Evolutionary conservation across 2,329 filamentous ascomycete genomes (phyloP).

Genomic region (Verticillium nubilum): DNA sequence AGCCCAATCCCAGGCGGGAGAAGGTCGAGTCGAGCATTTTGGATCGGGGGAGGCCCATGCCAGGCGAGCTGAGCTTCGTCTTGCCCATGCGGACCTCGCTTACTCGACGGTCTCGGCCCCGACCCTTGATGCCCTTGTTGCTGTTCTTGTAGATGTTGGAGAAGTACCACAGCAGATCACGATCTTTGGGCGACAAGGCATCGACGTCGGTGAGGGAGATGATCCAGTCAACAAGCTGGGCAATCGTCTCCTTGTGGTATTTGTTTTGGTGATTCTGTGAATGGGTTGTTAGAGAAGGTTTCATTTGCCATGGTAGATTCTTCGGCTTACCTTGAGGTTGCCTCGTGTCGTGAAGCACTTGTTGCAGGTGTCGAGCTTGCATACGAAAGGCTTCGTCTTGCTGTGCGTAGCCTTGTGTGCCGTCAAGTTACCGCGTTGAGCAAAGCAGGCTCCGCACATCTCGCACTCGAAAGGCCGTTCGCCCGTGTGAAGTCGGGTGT

Average conservation of each 20-base stretch:
- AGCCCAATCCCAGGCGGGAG: neutral
- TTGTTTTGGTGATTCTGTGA: constrained; percentile 83
- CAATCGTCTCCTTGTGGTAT: constrained; percentile 74
- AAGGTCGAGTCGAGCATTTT: neutral
- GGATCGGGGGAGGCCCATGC: neutral
- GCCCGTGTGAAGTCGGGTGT: constrained; percentile 81
- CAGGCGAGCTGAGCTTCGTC: constrained; percentile 1
- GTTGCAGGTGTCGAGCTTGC: constrained; percentile 74
- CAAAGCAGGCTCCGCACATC: constrained; percentile 75
- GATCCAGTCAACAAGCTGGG: constrained; percentile 66
- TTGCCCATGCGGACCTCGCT: constrained; percentile 17
- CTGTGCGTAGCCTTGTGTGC: constrained; percentile 80
- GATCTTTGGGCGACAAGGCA: constrained; percentile 61
- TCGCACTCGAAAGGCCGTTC: constrained; percentile 80
- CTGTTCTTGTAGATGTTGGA: constrained; percentile 89
- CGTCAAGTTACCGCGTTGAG: constrained; percentile 79
- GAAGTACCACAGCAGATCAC: constrained; percentile 80
- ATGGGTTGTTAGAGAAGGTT: constrained; percentile 1
- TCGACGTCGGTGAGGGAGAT: constrained; percentile 54
- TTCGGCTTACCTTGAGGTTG: constrained; percentile 72
- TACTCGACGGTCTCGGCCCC: constrained; percentile 77
- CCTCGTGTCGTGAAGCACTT: constrained; percentile 88
- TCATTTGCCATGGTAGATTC: neutral
- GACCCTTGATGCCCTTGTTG: constrained; percentile 97
- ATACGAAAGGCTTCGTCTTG: constrained; percentile 72